These are phyloP conservation scores for Lipomyces yamadae DNA, from an alignment of 805 yeast genomes.

Conservation along the genomic window DNA sequence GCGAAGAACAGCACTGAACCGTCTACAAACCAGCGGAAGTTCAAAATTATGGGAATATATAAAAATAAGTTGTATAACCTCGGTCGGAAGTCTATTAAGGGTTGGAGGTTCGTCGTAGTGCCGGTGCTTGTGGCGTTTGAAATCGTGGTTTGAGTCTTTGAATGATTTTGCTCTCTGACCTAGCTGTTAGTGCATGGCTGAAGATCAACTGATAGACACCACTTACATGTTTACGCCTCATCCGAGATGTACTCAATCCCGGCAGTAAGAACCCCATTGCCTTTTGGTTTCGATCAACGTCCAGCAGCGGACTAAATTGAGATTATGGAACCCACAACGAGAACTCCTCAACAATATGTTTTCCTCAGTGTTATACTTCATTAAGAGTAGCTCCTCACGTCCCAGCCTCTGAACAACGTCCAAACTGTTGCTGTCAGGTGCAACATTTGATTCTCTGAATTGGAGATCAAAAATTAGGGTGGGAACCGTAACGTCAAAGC, in stretches of 20 bases:
- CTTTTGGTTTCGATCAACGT: not conserved
- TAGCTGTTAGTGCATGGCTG: not conserved
- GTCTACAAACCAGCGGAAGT: constrained; percentile 21
- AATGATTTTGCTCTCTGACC: constrained; percentile 8
- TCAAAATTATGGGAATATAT: constrained; percentile 17
- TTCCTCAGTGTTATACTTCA: not conserved
- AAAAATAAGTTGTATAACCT: constrained; percentile 26
- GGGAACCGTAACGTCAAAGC: not conserved
- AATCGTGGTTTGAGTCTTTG: not conserved
- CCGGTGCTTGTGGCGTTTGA: not conserved
- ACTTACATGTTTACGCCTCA: constrained; percentile 24
- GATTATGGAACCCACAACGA: not conserved
- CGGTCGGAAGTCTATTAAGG: constrained; percentile 25
- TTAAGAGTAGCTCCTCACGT: not conserved
- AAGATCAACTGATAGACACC: not conserved
- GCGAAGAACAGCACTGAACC: constrained; percentile 10
- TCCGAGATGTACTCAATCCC: constrained; percentile 17
- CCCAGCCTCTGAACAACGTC: not conserved
- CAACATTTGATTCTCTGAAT: not conserved
- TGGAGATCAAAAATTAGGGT: not conserved
- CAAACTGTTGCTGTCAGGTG: not conserved
- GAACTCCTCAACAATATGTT: not conserved
- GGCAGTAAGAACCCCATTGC: constrained; percentile 27
- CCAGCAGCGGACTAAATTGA: not conserved
- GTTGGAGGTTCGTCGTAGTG: constrained; percentile 5